A percentile compares a stretch with the other conserved stretches of the same genome.
Evolutionary conservation across 139 green algal species (phyloP).

Genomic region (Nannochloris sp.): DNA sequence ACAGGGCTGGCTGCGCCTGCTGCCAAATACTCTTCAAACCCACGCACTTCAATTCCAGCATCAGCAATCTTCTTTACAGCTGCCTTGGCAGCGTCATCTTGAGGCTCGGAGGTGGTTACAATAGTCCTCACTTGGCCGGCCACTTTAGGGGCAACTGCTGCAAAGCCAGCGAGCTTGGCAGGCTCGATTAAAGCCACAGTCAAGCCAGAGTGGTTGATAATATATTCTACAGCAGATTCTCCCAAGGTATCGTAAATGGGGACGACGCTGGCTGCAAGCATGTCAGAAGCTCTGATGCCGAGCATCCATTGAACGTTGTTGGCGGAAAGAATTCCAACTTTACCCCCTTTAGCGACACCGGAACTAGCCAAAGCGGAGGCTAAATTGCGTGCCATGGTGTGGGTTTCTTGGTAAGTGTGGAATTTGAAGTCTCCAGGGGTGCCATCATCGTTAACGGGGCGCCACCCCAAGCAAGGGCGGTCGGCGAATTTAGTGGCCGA

Average conservation of each 20-base stretch:
- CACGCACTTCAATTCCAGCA: constrained; percentile 36
- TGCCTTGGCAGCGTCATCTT: background rate
- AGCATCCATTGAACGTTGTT: constrained; percentile 91
- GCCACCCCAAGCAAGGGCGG: constrained; percentile 25
- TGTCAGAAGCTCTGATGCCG: constrained; percentile 61
- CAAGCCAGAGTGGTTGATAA: constrained; percentile 69
- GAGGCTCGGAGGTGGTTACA: constrained; percentile 23
- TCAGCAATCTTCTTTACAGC: background rate
- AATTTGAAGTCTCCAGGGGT: constrained; percentile 27
- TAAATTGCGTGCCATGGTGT: constrained; percentile 22
- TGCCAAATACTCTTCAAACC: constrained; percentile 51
- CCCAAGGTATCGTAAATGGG: constrained; percentile 93
- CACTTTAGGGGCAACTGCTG: constrained; percentile 43
- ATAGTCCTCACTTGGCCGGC: constrained; percentile 53
- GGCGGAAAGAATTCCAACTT: constrained; percentile 62
- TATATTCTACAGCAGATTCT: constrained; percentile 83
- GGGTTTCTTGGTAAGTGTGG: constrained; percentile 47
- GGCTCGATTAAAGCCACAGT: constrained; percentile 7
- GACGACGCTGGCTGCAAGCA: constrained; percentile 39
- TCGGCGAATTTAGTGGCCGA: constrained; percentile 39
- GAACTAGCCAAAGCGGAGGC: constrained; percentile 17
- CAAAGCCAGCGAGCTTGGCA: constrained; percentile 20
- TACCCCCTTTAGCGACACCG: constrained; percentile 29
- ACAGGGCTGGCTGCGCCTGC: constrained; percentile 38
- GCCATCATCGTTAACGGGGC: constrained; percentile 27